phyloP scores from a whole-genome alignment of 2,329 filamentous ascomycete species.

The Ophiocordyceps camponoti-leonardi region DNA sequence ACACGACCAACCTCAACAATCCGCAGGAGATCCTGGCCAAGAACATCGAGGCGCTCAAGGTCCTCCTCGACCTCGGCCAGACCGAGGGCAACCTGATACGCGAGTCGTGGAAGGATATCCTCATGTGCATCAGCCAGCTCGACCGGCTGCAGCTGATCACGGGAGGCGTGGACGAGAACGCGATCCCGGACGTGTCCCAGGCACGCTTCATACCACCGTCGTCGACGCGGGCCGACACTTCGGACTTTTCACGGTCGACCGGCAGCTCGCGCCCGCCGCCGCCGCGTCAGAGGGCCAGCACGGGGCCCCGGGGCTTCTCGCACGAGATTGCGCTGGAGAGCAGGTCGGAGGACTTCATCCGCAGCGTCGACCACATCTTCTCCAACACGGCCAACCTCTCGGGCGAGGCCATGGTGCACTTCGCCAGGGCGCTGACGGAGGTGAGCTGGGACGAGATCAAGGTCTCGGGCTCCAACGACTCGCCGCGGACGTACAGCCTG shows the following conservation, averaged over 20 bases:
- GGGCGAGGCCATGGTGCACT: constrained; percentile 88
- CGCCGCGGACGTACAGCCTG: constrained; percentile 87
- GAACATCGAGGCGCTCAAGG: constrained; percentile 88
- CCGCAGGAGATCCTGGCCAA: constrained; percentile 89
- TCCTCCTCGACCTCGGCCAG: constrained; percentile 78
- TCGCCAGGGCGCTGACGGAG: constrained; percentile 79
- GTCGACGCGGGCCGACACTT: constrained; percentile 33
- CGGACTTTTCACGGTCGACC: constrained; percentile 50
- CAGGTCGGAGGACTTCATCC: constrained; percentile 81
- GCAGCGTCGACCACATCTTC: constrained; percentile 88
- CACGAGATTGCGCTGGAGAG: constrained; percentile 80
- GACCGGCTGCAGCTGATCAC: constrained; percentile 91
- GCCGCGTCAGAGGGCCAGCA: constrained; percentile 31
- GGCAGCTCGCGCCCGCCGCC: constrained; percentile 36
- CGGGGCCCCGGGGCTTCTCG: constrained; percentile 47
- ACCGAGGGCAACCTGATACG: constrained; percentile 82
- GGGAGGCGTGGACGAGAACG: constrained; percentile 82
- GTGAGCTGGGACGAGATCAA: constrained; percentile 99
- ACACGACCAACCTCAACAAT: constrained; percentile 92
- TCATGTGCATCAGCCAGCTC: constrained; percentile 90
- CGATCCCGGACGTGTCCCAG: constrained; percentile 81
- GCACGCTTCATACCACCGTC: constrained; percentile 51
- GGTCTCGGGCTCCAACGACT: constrained; percentile 89
- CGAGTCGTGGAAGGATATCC: constrained; percentile 85
- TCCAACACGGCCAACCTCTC: constrained; percentile 88